Evolutionary conservation across 2,329 filamentous ascomycete genomes (phyloP).

Genomic region (Cadophora gregata): DNA sequence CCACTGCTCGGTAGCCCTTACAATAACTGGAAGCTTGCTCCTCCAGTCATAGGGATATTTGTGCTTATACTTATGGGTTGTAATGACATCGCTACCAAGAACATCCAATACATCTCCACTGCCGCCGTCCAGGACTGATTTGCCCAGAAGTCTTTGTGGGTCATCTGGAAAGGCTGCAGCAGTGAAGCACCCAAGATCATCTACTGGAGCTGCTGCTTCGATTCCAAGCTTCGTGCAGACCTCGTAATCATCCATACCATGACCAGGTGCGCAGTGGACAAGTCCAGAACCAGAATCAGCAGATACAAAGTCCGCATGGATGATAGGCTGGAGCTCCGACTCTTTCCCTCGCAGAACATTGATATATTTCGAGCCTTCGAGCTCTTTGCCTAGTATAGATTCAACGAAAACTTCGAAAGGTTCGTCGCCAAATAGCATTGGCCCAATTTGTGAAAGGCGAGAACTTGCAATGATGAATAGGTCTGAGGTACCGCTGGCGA

Average conservation of each 20-base stretch:
- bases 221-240: conserved; percentile 75
- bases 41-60: conserved; percentile 99
- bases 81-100: conserved; percentile 69
- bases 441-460: conserved; percentile 65
- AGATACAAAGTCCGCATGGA: conserved; percentile 89
- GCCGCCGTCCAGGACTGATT: conserved; percentile 74
- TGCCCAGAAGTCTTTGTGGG: conserved; percentile 70
- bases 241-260: conserved; percentile 96
- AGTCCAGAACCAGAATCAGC: conserved; percentile 89
- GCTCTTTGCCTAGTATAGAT: conserved; percentile 66
- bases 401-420: conserved; percentile 55
- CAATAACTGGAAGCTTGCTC: conserved; percentile 89
- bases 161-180: conserved; percentile 76
- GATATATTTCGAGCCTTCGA: conserved; percentile 70
- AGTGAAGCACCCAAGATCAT: conserved; percentile 83
- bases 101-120: conserved; percentile 72
- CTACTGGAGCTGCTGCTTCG: conserved; percentile 79
- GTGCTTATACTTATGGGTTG: conserved; percentile 75
- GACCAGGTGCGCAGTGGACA: conserved; percentile 93
- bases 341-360: conserved; percentile 70
- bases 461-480: conserved; percentile 75
- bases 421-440: conserved; percentile 48
- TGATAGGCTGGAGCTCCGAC: conserved; percentile 68
- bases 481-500: conserved; percentile 58
- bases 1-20: conserved; percentile 95